Conservation (phyloP, 1,284 basidiomycete genomes). For the Ceraceosorus bombacis region DNA sequence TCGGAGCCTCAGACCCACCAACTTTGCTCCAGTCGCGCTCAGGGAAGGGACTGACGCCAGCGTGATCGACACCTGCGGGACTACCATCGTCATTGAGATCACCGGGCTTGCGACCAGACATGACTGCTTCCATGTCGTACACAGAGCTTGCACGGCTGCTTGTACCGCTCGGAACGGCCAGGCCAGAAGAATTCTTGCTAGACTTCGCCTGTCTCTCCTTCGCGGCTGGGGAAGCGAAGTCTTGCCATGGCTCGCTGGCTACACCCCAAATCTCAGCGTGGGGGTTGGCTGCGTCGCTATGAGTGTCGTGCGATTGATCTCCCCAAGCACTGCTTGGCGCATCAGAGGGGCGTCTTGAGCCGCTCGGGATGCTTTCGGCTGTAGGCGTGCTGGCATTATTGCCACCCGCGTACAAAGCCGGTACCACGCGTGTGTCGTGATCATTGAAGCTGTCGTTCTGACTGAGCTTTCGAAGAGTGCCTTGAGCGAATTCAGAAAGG, state of each 20-base stretch:
- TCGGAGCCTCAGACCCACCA: slow-evolving; percentile 14
- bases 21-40: slow-evolving; percentile 23
- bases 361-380: background rate
- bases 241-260: slow-evolving; percentile 43
- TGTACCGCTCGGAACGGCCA: slow-evolving; percentile 23
- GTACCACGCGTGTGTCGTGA: background rate
- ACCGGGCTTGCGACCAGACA: slow-evolving; percentile 27
- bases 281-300: slow-evolving; percentile 30
- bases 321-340: slow-evolving; percentile 3
- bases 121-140: slow-evolving; percentile 42
- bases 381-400: background rate
- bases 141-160: slow-evolving; percentile 33
- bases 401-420: background rate
- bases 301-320: slow-evolving; percentile 24
- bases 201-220: slow-evolving; percentile 3
- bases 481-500: slow-evolving; percentile 8
- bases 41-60: slow-evolving; percentile 33
- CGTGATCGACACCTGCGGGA: slow-evolving; percentile 13
- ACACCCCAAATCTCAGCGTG: slow-evolving; percentile 45
- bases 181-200: slow-evolving; percentile 1
- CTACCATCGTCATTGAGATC: background rate
- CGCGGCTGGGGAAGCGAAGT: slow-evolving; percentile 37
- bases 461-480: slow-evolving; percentile 11
- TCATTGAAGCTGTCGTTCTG: slow-evolving; percentile 13
- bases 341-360: background rate